Conservation (phyloP, 2,329 filamentous ascomycete genomes). For the Acephala macrosclerotiorum region DNA sequence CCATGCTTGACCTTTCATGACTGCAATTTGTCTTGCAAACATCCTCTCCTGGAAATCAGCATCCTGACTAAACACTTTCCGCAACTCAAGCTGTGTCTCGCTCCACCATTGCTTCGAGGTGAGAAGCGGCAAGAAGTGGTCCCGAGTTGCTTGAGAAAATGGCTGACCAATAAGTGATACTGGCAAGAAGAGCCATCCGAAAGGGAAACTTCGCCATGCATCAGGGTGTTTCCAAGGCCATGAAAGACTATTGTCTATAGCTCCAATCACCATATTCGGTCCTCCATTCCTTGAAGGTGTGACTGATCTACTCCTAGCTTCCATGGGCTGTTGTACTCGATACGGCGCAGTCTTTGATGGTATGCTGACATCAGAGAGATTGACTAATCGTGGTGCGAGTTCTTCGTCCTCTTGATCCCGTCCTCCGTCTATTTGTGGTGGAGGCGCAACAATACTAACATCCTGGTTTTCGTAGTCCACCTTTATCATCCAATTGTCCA, state of each 20-base stretch:
- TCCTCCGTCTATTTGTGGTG: slow-evolving; percentile 71
- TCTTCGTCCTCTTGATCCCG: slow-evolving; percentile 57
- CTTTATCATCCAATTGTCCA: slow-evolving; percentile 99
- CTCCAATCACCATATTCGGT: slow-evolving; percentile 76
- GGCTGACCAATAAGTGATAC: slow-evolving; percentile 96
- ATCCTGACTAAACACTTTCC: slow-evolving; percentile 88
- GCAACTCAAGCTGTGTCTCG: slow-evolving; percentile 86
- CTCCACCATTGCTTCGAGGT: slow-evolving; percentile 98
- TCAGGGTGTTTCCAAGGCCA: slow-evolving; percentile 80
- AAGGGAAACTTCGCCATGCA: slow-evolving; percentile 88
- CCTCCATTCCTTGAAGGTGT: slow-evolving; percentile 45
- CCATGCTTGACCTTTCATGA: slow-evolving; percentile 99
- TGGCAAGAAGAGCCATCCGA: slow-evolving; percentile 97
- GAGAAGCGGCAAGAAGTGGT: slow-evolving; percentile 94
- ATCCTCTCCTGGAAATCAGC: slow-evolving; percentile 97
- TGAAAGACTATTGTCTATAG: slow-evolving; percentile 96
- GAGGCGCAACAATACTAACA: slow-evolving; percentile 87
- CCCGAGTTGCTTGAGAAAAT: slow-evolving; percentile 91
- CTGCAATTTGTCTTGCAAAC: slow-evolving; percentile 97
- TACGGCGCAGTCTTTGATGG: slow-evolving; percentile 67
- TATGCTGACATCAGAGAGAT: slow-evolving; percentile 41
- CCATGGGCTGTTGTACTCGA: slow-evolving; percentile 83
- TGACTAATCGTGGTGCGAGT: slow-evolving; percentile 56
- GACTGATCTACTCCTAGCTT: slow-evolving; percentile 63
- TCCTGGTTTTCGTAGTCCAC: slow-evolving; percentile 85